Evolutionary conservation across 805 yeast genomes (phyloP).

Genomic region (Sugiyamaella boreocaroliniensis): DNA sequence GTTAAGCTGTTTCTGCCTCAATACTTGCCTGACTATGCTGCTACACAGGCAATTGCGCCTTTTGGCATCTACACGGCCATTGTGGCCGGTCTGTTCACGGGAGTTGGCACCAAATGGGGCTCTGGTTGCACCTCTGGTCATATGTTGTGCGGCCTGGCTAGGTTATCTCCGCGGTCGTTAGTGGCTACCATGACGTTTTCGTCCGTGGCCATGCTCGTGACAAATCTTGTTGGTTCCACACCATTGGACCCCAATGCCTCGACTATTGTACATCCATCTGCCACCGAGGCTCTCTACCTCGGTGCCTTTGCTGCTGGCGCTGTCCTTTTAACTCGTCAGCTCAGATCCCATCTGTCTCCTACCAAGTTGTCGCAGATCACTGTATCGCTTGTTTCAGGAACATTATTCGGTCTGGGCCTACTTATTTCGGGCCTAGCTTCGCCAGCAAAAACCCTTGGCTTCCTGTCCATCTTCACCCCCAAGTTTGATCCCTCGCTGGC

Average conservation of each 20-base stretch:
- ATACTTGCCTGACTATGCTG: conserved; percentile 25
- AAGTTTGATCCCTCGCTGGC: conserved; percentile 44
- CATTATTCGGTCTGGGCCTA: conserved; percentile 42
- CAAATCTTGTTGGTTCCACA: conserved; percentile 14
- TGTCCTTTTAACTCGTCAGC: background rate
- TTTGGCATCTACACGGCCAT: conserved; percentile 13
- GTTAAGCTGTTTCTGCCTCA: conserved; percentile 25
- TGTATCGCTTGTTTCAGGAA: conserved; percentile 28
- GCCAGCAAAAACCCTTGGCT: conserved; percentile 41
- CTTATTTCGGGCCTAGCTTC: conserved; percentile 42
- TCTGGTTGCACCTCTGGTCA: conserved; percentile 53
- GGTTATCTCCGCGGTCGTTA: conserved; percentile 40
- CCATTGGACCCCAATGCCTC: conserved; percentile 14
- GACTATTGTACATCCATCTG: conserved; percentile 13
- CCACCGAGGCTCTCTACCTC: background rate
- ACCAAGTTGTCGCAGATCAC: conserved; percentile 12
- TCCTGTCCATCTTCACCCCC: conserved; percentile 32
- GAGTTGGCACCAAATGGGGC: conserved; percentile 43
- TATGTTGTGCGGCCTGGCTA: conserved; percentile 45
- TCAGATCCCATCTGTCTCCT: conserved; percentile 2
- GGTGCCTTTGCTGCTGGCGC: conserved; percentile 4
- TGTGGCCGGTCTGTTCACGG: conserved; percentile 39
- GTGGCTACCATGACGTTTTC: conserved; percentile 40
- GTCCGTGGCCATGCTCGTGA: conserved; percentile 30
- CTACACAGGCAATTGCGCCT: conserved; percentile 5